Base-by-base conservation (phyloP, 139 green algal genomes). In the Dunaliella primolecta region DNA sequence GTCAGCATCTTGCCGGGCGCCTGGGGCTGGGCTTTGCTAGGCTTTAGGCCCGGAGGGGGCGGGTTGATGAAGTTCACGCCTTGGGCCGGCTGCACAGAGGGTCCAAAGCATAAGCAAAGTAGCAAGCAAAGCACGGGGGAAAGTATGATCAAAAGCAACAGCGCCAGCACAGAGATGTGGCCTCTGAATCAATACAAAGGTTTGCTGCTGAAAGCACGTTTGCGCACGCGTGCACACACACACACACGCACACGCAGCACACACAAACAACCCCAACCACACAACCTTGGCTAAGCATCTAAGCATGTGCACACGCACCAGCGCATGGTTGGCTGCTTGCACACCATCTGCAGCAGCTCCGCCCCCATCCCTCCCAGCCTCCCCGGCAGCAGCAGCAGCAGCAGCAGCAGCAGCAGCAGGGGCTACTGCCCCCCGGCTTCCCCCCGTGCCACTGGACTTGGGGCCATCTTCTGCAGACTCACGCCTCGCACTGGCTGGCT, bases 1-100 rank as follows among this genome's bases (percentile, higher is more conserved):
- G 84, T 92, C 24, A 97, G 83, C 74, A 87, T 84, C 27, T 92
- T 87, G 29, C 92, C 89, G 0, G 83, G 84, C 1, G 89, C 88
- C 87, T 92, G 90, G 23, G 90, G 90, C 80, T 87, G 64, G 25
- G 86, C 81, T 23, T 88, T 86, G 0, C 84, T 75, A n/a, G 91
- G 77, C 35, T 83, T 38, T 11, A 94, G 81, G 11, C 86, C 85
- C 0, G 84, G 30, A 33, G 78, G 75, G 25, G 79, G 82, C 38
- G 83, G 87, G 75, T 36, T 87, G 35, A 72, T 81, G 55, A 89
- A 89, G 34, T 31, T 55, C 25, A 89, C 2, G 2, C 29, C 57
- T 56, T 29, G 37, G 34, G 78, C 36, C 1, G 78, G 31, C 78
- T 64, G 78, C 72, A 78, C 3, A 78, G n/a, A n/a, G n/a, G n/a